Evolutionary conservation across 805 yeast species (phyloP).

Genomic region (Blastobotrys parvus): DNA sequence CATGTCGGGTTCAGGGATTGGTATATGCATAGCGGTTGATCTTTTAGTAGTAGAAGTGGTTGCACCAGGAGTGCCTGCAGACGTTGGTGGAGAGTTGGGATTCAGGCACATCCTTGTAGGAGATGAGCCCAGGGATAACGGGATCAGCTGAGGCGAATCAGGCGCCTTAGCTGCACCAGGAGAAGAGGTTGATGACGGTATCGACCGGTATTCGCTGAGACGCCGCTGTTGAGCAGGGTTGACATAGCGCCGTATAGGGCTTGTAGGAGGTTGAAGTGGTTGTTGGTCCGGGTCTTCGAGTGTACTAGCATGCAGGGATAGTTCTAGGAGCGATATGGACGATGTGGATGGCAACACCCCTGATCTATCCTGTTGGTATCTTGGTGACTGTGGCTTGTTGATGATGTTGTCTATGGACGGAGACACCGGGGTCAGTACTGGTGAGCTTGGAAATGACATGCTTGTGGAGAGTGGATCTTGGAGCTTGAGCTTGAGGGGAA

Average conservation of each 20-base stretch:
- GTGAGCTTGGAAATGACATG: background rate
- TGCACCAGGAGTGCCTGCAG: background rate
- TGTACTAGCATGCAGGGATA: conserved; percentile 7
- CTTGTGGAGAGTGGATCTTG: too few relatives aligned
- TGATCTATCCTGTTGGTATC: background rate
- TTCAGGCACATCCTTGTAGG: too few relatives aligned
- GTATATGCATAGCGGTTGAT: background rate
- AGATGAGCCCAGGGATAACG: background rate
- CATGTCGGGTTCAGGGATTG: background rate
- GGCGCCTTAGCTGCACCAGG: background rate
- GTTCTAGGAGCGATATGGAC: conserved; percentile 13
- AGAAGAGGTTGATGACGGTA: background rate
- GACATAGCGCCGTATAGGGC: too few relatives aligned
- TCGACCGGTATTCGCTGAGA: background rate
- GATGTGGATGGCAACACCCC: conserved; percentile 15
- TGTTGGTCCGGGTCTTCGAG: too few relatives aligned
- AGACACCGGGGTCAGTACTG: background rate
- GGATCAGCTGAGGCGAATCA: background rate
- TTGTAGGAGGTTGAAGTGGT: too few relatives aligned
- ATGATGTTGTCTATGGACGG: background rate
- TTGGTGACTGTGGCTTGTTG: background rate
- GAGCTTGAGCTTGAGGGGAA: too few relatives aligned
- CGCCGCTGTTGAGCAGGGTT: background rate
- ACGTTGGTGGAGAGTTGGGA: conserved; percentile 1
- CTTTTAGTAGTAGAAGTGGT: background rate